phyloP scores from a whole-genome alignment of 1,139 yeast species.

The Geotrichum bryndzae region DNA sequence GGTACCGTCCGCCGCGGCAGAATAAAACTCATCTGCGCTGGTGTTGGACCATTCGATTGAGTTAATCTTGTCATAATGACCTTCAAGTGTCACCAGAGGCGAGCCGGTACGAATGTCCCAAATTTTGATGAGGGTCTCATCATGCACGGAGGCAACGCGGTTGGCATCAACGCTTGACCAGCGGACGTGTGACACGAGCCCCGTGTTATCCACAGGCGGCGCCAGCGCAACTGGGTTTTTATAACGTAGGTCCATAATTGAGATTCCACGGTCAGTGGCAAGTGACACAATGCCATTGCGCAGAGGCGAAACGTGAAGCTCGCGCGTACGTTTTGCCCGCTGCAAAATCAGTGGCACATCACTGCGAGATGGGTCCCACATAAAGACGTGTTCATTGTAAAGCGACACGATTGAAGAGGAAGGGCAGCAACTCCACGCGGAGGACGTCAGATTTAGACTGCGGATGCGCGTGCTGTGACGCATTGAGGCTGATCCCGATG shows the following conservation, averaged over 20 bases:
- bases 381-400: slow-evolving; percentile 57
- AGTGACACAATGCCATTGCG: slow-evolving; percentile 53
- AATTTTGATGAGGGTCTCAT: slow-evolving; percentile 52
- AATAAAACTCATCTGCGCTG: slow-evolving; percentile 46
- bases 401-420: slow-evolving; percentile 47
- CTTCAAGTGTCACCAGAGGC: slow-evolving; percentile 49
- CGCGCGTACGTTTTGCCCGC: slow-evolving; percentile 45
- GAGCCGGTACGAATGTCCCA: slow-evolving; percentile 66
- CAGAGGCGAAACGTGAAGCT: slow-evolving; percentile 47
- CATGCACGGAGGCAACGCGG: slow-evolving; percentile 61
- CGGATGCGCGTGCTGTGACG: slow-evolving; percentile 32
- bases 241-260: slow-evolving; percentile 62
- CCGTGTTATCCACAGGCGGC: slow-evolving; percentile 39
- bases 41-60: slow-evolving; percentile 56
- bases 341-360: slow-evolving; percentile 51
- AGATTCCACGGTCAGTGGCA: slow-evolving; percentile 65
- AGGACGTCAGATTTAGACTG: slow-evolving; percentile 36
- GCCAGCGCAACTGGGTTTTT: slow-evolving; percentile 38
- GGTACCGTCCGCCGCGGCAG: slow-evolving; percentile 67
- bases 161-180: slow-evolving; percentile 63
- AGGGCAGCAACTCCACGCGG: slow-evolving; percentile 41
- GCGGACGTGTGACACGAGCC: slow-evolving; percentile 42
- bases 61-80: slow-evolving; percentile 54
- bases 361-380: slow-evolving; percentile 64
- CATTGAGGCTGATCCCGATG: no score